Percentiles rank a stretch among this genome's conserved stretches.
phyloP scores from a whole-genome alignment of 2,329 filamentous ascomycete species.

The Verticillium albo-atrum region DNA sequence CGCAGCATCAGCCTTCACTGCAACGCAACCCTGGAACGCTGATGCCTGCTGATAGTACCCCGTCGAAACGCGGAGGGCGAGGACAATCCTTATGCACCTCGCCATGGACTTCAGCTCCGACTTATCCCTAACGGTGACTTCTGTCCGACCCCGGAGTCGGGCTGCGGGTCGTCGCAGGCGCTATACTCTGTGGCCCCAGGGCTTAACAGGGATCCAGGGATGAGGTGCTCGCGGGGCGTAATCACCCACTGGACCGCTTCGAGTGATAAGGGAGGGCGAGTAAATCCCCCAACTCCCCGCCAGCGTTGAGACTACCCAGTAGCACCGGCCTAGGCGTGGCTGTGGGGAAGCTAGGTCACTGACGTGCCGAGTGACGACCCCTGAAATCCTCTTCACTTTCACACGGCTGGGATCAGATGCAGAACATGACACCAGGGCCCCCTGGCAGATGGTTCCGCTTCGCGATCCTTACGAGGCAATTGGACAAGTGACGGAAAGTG shows the following conservation, averaged over 20 bases:
- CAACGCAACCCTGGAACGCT: neutral
- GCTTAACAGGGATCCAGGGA: neutral
- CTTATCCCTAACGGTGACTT: neutral
- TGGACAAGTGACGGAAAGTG: neutral
- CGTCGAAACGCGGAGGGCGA: neutral
- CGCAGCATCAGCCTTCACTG: neutral
- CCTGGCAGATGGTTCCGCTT: neutral
- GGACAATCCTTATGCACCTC: neutral
- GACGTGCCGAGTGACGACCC: neutral
- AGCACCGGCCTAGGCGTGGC: neutral
- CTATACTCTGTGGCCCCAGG: neutral
- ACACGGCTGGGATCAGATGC: neutral
- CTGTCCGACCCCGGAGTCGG: neutral
- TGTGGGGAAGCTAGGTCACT: neutral
- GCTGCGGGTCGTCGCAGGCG: neutral
- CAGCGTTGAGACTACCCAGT: neutral
- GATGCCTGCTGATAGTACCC: neutral
- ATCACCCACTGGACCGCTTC: neutral
- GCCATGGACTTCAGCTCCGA: neutral
- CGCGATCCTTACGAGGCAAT: neutral
- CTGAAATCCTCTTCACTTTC: neutral
- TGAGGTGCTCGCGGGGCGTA: neutral
- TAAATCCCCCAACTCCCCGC: neutral
- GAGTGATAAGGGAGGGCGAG: neutral
- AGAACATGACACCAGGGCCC: neutral